phyloP scores from a whole-genome alignment of 2,329 filamentous ascomycete species.

The Bisporella sp. region DNA sequence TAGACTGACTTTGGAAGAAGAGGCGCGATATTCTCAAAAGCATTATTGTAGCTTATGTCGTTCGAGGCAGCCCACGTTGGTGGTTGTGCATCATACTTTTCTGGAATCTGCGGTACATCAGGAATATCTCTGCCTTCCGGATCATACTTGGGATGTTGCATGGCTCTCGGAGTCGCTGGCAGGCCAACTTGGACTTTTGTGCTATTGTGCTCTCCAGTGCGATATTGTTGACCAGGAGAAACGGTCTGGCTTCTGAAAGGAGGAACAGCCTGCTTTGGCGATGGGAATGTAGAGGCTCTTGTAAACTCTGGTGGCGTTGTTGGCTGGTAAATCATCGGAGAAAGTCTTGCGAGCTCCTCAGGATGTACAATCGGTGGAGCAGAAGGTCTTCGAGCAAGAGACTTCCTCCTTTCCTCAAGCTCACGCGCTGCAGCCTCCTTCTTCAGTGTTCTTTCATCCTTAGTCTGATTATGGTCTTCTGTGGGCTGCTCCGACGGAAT shows the following conservation, averaged over 20 bases:
- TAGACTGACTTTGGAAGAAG: slow-evolving; percentile 27
- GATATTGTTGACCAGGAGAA: slow-evolving; percentile 28
- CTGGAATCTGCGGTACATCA: slow-evolving; percentile 47
- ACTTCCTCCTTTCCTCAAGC: slow-evolving; percentile 80
- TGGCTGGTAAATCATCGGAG: slow-evolving; percentile 21
- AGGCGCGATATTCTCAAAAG: slow-evolving; percentile 22
- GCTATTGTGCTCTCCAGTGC: slow-evolving; percentile 38
- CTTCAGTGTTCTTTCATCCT: slow-evolving; percentile 55
- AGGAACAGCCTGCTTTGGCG: slow-evolving; percentile 30
- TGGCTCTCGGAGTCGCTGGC: slow-evolving; percentile 86
- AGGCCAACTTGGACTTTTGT: slow-evolving; percentile 60
- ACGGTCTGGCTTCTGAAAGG: slow-evolving; percentile 58
- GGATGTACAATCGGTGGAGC: slow-evolving; percentile 77
- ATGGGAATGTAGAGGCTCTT: slow-evolving; percentile 16
- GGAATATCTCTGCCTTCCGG: slow-evolving; percentile 49
- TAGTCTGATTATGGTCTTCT: slow-evolving; percentile 48
- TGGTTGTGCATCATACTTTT: slow-evolving; percentile 30
- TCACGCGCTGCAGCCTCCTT: slow-evolving; percentile 76
- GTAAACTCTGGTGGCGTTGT: slow-evolving; percentile 16
- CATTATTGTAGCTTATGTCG: slow-evolving; percentile 18
- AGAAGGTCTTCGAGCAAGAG: slow-evolving; percentile 71
- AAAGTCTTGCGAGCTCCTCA: slow-evolving; percentile 38
- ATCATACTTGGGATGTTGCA: slow-evolving; percentile 71
- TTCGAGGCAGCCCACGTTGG: slow-evolving; percentile 16
- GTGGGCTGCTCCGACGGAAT: slow-evolving; percentile 31